phyloP scores from a whole-genome alignment of 2,329 filamentous ascomycete species.

The Dothideomycetes sp. region DNA sequence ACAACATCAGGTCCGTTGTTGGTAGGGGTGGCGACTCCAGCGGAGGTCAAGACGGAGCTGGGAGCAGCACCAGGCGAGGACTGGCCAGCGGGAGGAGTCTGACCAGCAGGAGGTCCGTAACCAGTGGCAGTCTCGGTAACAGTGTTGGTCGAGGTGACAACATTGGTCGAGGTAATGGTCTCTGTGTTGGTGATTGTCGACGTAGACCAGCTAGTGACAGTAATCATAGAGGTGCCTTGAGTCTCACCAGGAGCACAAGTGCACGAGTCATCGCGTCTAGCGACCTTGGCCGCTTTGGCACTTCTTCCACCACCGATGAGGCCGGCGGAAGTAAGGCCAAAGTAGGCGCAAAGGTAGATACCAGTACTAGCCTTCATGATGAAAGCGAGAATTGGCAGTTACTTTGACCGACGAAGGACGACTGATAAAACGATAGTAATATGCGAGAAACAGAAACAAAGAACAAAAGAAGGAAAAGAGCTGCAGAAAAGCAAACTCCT shows the following conservation, averaged over 20 bases:
- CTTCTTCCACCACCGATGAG: no score
- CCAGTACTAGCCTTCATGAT: conserved; percentile 9
- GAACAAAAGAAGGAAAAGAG: conserved; percentile 1
- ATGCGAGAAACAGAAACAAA: conserved; percentile 1
- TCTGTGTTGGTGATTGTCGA: conserved; percentile 3
- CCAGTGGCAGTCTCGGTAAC: not conserved
- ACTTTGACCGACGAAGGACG: not conserved
- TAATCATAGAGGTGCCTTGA: not conserved
- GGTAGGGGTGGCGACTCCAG: conserved; percentile 4
- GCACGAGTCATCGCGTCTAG: conserved; percentile 10
- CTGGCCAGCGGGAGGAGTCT: not conserved
- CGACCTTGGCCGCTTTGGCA: conserved; percentile 2
- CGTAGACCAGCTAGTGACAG: conserved; percentile 7
- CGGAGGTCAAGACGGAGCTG: not conserved
- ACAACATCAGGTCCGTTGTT: conserved; percentile 1
- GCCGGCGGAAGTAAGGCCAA: conserved; percentile 6
- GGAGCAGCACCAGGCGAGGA: not conserved
- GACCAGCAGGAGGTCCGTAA: not conserved
- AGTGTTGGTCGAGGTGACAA: conserved; percentile 3
- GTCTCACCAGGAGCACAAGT: conserved; percentile 4
- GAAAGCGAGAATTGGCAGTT: not conserved
- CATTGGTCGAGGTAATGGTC: conserved; percentile 2
- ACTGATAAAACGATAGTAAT: conserved; percentile 6
- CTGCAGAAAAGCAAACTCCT: conserved; percentile 12
- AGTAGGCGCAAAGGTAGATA: conserved; percentile 7